Evolutionary conservation across 1,284 basidiomycete species (phyloP).

Genomic region (Ustilago curta): DNA sequence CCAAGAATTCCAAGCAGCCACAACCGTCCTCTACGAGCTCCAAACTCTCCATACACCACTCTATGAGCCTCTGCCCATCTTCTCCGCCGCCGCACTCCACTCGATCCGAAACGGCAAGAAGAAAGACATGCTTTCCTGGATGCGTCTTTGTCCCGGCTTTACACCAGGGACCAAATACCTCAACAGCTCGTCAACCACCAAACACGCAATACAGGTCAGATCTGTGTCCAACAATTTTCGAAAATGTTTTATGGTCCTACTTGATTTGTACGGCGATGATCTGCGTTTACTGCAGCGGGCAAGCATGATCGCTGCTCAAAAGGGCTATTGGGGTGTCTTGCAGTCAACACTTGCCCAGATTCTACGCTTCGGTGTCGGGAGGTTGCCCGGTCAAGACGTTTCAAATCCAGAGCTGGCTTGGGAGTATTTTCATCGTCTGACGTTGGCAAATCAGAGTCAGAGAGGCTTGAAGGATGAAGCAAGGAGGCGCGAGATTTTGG

Average conservation of each 20-base stretch:
- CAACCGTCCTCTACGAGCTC: slow-evolving; percentile 37
- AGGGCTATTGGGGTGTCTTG: slow-evolving; percentile 30
- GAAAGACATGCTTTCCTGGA: slow-evolving; percentile 41
- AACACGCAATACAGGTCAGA: slow-evolving; percentile 2
- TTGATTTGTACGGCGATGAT: slow-evolving; percentile 38
- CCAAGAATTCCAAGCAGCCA: slow-evolving; percentile 36
- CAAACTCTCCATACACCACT: slow-evolving; percentile 19
- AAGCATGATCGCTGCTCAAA: slow-evolving; percentile 31
- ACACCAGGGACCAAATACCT: slow-evolving; percentile 7
- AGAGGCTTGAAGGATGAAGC: slow-evolving; percentile 14
- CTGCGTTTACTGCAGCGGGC: slow-evolving; percentile 28
- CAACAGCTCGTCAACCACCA: slow-evolving; percentile 11
- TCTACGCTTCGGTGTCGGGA: slow-evolving; percentile 21
- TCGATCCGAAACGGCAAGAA: slow-evolving; percentile 27
- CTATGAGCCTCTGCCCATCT: slow-evolving; percentile 21
- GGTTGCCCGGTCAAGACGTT: not conserved
- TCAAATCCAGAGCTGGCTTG: slow-evolving; percentile 10
- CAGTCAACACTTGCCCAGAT: slow-evolving; percentile 37
- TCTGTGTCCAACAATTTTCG: slow-evolving; percentile 18
- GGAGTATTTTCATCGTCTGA: slow-evolving; percentile 19
- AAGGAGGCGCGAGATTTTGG: not conserved
- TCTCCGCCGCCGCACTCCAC: slow-evolving; percentile 37
- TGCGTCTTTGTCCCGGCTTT: slow-evolving; percentile 44
- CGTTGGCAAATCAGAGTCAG: slow-evolving; percentile 18
- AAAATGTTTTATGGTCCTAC: slow-evolving; percentile 31